phyloP scores from a whole-genome alignment of 1,139 yeast species.

The Zygoascus sp. region DNA sequence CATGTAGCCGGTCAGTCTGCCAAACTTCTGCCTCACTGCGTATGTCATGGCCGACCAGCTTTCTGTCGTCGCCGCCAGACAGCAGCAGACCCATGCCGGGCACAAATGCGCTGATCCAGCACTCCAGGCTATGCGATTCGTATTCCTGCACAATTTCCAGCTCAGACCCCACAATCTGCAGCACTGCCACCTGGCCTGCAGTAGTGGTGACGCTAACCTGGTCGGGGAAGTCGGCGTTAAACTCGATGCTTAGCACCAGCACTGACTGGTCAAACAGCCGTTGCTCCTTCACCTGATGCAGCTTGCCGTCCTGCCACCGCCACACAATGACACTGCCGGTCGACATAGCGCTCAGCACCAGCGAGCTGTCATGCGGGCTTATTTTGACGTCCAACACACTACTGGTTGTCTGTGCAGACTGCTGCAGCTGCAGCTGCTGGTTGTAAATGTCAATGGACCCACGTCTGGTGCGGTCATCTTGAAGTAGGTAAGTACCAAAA shows the following conservation, averaged over 20 bases:
- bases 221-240: conserved; percentile 29
- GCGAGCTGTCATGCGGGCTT: conserved; percentile 46
- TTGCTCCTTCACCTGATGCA: conserved; percentile 20
- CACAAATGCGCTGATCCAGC: conserved; percentile 87
- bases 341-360: conserved; percentile 68
- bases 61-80: conserved; percentile 90
- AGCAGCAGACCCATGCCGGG: conserved; percentile 34
- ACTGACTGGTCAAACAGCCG: conserved; percentile 43
- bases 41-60: conserved; percentile 69
- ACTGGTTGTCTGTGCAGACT: conserved; percentile 25
- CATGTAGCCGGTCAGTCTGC: conserved; percentile 58
- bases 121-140: conserved; percentile 61
- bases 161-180: conserved; percentile 18
- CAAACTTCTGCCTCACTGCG: conserved; percentile 46
- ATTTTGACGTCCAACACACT: conserved; percentile 77
- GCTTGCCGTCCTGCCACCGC: conserved; percentile 33
- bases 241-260: conserved; percentile 64
- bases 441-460: conserved; percentile 71
- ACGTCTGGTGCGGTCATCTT: conserved; percentile 50
- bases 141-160: conserved; percentile 17
- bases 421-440: conserved; percentile 19
- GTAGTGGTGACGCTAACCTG: conserved; percentile 34
- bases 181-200: conserved; percentile 32
- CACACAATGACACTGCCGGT: conserved; percentile 70
- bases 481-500: conserved; percentile 75